phyloP scores from a whole-genome alignment of 2,329 filamentous ascomycete genomes.

The Talaromyces rugulosus region DNA sequence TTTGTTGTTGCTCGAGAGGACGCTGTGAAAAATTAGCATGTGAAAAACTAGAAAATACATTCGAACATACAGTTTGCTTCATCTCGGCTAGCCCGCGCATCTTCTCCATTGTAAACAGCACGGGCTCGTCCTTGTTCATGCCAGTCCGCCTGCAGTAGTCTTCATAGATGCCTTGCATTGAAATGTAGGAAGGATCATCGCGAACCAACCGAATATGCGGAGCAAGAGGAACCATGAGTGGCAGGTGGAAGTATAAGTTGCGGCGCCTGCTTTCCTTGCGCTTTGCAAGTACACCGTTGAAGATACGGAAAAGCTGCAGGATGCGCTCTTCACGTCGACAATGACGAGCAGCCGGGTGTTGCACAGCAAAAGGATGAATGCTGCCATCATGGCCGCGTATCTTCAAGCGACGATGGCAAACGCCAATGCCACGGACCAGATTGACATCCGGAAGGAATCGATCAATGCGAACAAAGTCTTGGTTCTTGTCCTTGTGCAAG shows the following conservation, averaged over 20 bases:
- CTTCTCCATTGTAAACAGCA: conserved; percentile 94
- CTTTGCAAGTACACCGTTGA: conserved; percentile 86
- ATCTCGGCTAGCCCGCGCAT: conserved; percentile 70
- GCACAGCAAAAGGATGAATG: conserved; percentile 92
- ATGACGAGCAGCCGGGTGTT: conserved; percentile 88
- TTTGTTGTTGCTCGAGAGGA: conserved; percentile 62
- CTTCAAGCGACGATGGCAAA: conserved; percentile 87
- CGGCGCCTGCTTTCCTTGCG: conserved; percentile 92
- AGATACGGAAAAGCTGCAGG: conserved; percentile 91
- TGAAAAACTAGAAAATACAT: not conserved
- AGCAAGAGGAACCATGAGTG: conserved; percentile 90
- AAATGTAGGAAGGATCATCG: conserved; percentile 91
- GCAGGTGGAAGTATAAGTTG: conserved; percentile 93
- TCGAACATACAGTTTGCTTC: conserved; percentile 52
- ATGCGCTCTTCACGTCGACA: conserved; percentile 93
- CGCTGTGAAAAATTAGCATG: conserved; percentile 32
- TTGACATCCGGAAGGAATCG: conserved; percentile 94
- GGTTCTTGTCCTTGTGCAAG: conserved; percentile 97
- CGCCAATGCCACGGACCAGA: conserved; percentile 81
- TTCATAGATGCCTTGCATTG: conserved; percentile 90
- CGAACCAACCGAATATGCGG: conserved; percentile 93
- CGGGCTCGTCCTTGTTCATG: conserved; percentile 90
- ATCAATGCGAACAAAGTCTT: conserved; percentile 96
- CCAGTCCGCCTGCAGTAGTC: conserved; percentile 86
- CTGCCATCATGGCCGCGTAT: conserved; percentile 97